Evolutionary conservation across 352 stramenopile species (phyloP).

Genomic region (Phytophthora agathidicida): DNA sequence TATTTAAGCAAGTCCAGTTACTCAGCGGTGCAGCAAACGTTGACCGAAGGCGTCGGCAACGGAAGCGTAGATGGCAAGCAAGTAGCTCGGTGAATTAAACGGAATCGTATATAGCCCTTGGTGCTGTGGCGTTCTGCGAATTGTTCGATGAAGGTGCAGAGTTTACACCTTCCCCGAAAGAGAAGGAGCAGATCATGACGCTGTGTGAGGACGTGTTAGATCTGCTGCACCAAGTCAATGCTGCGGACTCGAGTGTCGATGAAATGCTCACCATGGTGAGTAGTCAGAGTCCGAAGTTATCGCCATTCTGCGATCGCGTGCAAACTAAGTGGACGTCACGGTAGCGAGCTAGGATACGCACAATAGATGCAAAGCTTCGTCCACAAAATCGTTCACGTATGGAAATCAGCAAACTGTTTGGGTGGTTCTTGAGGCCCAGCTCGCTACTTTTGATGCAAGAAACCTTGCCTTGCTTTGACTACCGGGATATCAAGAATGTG

Average conservation of each 20-base stretch:
- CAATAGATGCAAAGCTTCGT: too few species aligned
- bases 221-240: slow-evolving; percentile 42
- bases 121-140: slow-evolving; percentile 69
- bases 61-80: background rate
- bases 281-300: slow-evolving; percentile 25
- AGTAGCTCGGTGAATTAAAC: too few species aligned
- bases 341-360: background rate
- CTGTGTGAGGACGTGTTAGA: slow-evolving; percentile 44
- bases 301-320: slow-evolving; percentile 31
- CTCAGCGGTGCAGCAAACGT: slow-evolving; percentile 18
- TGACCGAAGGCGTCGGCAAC: too few species aligned
- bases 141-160: slow-evolving; percentile 49
- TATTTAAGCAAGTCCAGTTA: slow-evolving; percentile 52
- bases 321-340: slow-evolving; percentile 19
- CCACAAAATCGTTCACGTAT: too few species aligned
- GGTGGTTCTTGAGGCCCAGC: too few species aligned
- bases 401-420: too few species aligned
- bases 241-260: slow-evolving; percentile 14
- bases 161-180: slow-evolving; percentile 28
- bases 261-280: slow-evolving; percentile 33
- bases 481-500: too few species aligned
- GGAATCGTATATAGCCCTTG: too few species aligned
- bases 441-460: too few species aligned
- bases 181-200: slow-evolving; percentile 38
- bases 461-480: too few species aligned